A percentile compares a stretch with the other conserved stretches of the same genome.
Evolutionary conservation across 1,284 basidiomycete species (phyloP).

Genomic region (Sporisorium scitamineum): DNA sequence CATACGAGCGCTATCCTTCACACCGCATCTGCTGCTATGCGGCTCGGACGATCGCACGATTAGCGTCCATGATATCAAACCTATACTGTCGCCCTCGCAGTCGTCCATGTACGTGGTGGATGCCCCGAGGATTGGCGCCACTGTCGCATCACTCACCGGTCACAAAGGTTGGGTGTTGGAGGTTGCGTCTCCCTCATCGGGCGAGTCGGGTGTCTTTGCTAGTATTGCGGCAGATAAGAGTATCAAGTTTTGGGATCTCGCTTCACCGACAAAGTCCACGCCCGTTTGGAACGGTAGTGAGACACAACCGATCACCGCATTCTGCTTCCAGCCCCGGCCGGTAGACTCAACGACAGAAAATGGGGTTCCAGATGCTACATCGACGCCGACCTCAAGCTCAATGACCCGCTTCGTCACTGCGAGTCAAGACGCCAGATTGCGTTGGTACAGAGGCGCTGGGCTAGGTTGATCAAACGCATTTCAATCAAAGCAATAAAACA

Average conservation of each 20-base stretch:
- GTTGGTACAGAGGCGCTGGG: conserved; percentile 49
- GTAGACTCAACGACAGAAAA: background rate
- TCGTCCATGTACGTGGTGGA: background rate
- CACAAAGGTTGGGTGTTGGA: conserved; percentile 45
- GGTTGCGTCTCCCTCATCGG: background rate
- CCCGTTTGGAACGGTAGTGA: conserved; percentile 46
- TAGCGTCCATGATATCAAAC: conserved; percentile 39
- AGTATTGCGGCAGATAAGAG: conserved; percentile 38
- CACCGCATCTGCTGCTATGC: conserved; percentile 20
- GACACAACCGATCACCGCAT: conserved; percentile 8
- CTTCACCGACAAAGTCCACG: conserved; percentile 18
- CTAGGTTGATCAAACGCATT: conserved; percentile 12
- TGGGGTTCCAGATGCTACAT: background rate
- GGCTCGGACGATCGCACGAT: conserved; percentile 44
- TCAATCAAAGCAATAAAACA: background rate
- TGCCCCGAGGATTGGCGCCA: conserved; percentile 12
- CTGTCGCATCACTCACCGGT: conserved; percentile 25
- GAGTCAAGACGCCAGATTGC: conserved; percentile 38
- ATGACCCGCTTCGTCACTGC: conserved; percentile 47
- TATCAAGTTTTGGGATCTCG: conserved; percentile 52
- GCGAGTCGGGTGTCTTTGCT: conserved; percentile 20
- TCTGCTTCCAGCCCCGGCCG: conserved; percentile 25
- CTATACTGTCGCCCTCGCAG: conserved; percentile 5
- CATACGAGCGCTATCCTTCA: conserved; percentile 34
- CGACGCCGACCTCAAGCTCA: background rate